Conservation (phyloP, 176 grass and related monocot genomes). For the sorghum (Sorghum bicolor) region Sorghum_bicolor_NCBIv3 NC_012877.2:832501-833000, state of each 20-base stretch:
- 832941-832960: neutral
- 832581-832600: too few relatives aligned
- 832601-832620: too few relatives aligned
- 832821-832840: neutral
- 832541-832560: too few relatives aligned
- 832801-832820: neutral
- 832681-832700: neutral
- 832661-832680: too few relatives aligned
- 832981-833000: neutral
- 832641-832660: too few relatives aligned
- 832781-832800: neutral
- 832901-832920: neutral
- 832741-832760: neutral
- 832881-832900: neutral
- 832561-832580: too few relatives aligned
- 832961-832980: neutral
- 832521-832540: too few relatives aligned
- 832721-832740: neutral
- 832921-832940: neutral
- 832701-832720: neutral
- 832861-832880: neutral
- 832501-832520: too few relatives aligned
- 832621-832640: too few relatives aligned
- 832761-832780: neutral
- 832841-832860: neutral